Evolutionary conservation across 2,329 filamentous ascomycete genomes (phyloP).

Genomic region (Ascochyta viciae-villosae): DNA sequence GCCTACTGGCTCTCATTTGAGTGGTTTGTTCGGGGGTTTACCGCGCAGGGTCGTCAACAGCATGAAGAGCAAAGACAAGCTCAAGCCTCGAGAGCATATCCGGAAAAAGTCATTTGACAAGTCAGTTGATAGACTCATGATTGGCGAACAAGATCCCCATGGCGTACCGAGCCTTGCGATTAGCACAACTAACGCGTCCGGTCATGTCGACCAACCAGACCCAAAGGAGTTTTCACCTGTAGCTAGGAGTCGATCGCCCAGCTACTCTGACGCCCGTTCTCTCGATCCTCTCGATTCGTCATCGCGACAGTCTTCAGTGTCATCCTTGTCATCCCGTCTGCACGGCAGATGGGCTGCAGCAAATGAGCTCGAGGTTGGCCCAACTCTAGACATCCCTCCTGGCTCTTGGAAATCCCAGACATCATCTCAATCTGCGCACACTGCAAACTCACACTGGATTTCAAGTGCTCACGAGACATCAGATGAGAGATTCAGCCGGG

Average conservation of each 20-base stretch:
- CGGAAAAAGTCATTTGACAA: conserved; percentile 70
- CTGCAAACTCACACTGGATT: conserved; percentile 14
- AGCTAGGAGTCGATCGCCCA: conserved; percentile 51
- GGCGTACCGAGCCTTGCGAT: conserved; percentile 69
- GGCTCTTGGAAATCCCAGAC: conserved; percentile 13
- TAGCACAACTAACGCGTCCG: conserved; percentile 67
- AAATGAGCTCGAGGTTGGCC: conserved; percentile 35
- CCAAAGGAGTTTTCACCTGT: conserved; percentile 51
- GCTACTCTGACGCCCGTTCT: conserved; percentile 50
- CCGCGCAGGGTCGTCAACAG: conserved; percentile 56
- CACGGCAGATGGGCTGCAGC: conserved; percentile 31
- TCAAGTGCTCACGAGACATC: conserved; percentile 32
- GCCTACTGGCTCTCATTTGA: conserved; percentile 51
- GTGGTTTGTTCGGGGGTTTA: conserved; percentile 55
- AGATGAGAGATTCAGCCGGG: conserved; percentile 45
- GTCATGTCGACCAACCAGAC: conserved; percentile 62
- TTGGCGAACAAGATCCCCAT: conserved; percentile 68
- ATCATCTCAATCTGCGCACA: conserved; percentile 16
- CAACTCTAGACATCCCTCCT: conserved; percentile 26
- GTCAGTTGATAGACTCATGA: conserved; percentile 69
- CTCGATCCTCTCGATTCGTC: conserved; percentile 31
- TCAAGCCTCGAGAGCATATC: conserved; percentile 52
- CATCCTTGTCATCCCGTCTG: conserved; percentile 47
- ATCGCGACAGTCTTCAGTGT: conserved; percentile 50
- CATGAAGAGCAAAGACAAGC: conserved; percentile 50